Percentiles rank a stretch among this genome's conserved stretches.
Conservation (phyloP, 345 rosid species). For the Conringia planisiliqua region DNA sequence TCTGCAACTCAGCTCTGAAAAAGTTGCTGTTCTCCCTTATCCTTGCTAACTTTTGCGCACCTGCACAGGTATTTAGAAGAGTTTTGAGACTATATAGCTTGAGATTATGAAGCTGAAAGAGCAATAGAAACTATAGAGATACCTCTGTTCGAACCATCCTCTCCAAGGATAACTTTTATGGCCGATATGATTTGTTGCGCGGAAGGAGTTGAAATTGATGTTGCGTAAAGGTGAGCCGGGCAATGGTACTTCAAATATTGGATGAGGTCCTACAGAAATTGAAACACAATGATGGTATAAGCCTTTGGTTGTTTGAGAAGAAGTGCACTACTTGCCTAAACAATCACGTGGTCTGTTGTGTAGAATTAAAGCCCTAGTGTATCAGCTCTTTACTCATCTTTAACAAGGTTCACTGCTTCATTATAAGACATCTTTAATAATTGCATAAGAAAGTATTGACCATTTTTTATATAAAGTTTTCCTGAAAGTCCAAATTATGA, state of each 20-base stretch:
- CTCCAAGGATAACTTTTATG: slow-evolving; percentile 84
- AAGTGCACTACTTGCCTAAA: background rate
- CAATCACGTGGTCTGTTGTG: background rate
- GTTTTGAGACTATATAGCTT: background rate
- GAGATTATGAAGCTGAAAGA: background rate
- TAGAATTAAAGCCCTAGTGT: background rate
- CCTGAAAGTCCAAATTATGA: background rate
- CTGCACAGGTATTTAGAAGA: slow-evolving; percentile 31
- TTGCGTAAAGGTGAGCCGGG: slow-evolving; percentile 94
- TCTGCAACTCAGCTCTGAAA: slow-evolving; percentile 82
- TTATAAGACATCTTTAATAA: background rate
- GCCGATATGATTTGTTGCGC: slow-evolving; percentile 87
- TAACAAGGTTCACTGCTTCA: background rate
- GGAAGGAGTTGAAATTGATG: slow-evolving; percentile 91
- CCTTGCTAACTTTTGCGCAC: slow-evolving; percentile 84
- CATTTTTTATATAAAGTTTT: background rate
- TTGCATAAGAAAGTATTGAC: background rate
- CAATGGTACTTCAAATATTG: slow-evolving; percentile 66
- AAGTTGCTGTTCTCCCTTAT: slow-evolving; percentile 96
- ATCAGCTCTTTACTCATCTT: background rate
- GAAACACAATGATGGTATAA: background rate
- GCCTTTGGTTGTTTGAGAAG: background rate
- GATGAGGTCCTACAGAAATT: slow-evolving; percentile 59
- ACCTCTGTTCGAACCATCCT: slow-evolving; percentile 97
- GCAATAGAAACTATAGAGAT: background rate